Conservation (phyloP, 768 basidiomycete species). For the Macrolepiota albuminosa region DNA sequence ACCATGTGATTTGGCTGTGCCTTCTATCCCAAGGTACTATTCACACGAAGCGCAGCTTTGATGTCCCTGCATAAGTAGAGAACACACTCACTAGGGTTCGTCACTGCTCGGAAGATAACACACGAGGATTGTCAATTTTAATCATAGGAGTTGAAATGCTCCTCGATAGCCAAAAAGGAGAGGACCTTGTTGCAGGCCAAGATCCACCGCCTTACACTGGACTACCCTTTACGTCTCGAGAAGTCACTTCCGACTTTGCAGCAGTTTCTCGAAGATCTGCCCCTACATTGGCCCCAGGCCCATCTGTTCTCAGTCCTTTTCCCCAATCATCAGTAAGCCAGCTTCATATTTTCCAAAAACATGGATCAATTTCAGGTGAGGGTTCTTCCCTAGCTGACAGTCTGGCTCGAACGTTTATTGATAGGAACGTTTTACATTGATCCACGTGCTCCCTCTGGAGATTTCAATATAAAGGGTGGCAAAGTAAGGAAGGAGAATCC, state of each 20-base stretch:
- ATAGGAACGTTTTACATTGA: slow-evolving; percentile 39
- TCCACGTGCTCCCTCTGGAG: slow-evolving; percentile 27
- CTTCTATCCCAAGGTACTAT: background rate
- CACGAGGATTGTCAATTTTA: background rate
- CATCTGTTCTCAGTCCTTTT: background rate
- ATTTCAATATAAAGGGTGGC: slow-evolving; percentile 16
- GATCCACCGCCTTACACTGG: slow-evolving; percentile 12
- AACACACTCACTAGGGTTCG: background rate
- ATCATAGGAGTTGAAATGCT: slow-evolving; percentile 5
- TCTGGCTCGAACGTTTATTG: background rate
- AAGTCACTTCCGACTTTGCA: background rate
- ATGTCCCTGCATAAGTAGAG: background rate
- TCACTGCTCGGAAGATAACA: background rate
- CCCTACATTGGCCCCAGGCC: background rate
- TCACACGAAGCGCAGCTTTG: slow-evolving; percentile 11
- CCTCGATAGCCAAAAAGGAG: slow-evolving; percentile 2
- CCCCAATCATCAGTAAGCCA: slow-evolving; percentile 8
- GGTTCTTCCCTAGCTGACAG: background rate
- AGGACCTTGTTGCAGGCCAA: background rate
- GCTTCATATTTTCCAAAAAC: slow-evolving; percentile 9
- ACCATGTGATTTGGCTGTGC: background rate
- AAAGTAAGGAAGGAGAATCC: slow-evolving; percentile 23
- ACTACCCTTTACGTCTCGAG: background rate
- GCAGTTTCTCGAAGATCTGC: background rate
- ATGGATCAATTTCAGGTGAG: slow-evolving; percentile 10